Evolutionary conservation across 148 eudicot species (phyloP), one percentile per base, ranked within the genome.

Genomic region (Camellia granthamiana): DNA sequence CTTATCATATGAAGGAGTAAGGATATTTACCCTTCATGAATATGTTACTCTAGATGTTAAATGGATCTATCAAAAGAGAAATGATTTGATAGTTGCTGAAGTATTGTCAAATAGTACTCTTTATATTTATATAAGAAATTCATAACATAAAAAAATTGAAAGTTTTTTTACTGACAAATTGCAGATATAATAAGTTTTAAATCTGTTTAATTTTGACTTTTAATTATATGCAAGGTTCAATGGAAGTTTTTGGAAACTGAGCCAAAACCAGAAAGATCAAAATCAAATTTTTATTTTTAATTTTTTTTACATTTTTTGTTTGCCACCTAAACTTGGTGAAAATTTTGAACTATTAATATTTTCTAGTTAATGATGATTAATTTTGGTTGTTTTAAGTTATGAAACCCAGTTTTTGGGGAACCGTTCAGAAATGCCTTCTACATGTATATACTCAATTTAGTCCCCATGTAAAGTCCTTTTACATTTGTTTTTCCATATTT

Each of bases 1-100:
- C 99, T 64, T 92, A 96, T 88, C 92, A 92, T 85, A 93, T 91
- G 95, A 93, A 93, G 78, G 98, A 94, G 99, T 96, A 91, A 87
- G 97, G 77, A 76, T 72, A 66, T 19, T 77, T 47, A 44, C 47
- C 67, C 42, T 38, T 1, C 10, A 49, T 42, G 76, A 44, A 9
- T 51, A 3, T 52, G 21, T 65, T 55, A n/a, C 14, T 47, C 7
- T 3, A 46, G 74, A 47, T 70, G 47, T 15, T 70, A n/a, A 21
- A n/a, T 70, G 14, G 74, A 46, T 21, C 13, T 64, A 21, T 63
- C 44, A 21, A 46, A 77, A 65, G 59, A 30, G 21, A 43, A 43
- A 51, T 44, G 18, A 62, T 21, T 65, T 63, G 69, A 14, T 63
- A 46, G 70, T 77, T 65, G 47, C 62, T 77, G 15, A 51, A 77